Conservation (phyloP, 768 basidiomycete species). For the Mrakia gelida region DNA sequence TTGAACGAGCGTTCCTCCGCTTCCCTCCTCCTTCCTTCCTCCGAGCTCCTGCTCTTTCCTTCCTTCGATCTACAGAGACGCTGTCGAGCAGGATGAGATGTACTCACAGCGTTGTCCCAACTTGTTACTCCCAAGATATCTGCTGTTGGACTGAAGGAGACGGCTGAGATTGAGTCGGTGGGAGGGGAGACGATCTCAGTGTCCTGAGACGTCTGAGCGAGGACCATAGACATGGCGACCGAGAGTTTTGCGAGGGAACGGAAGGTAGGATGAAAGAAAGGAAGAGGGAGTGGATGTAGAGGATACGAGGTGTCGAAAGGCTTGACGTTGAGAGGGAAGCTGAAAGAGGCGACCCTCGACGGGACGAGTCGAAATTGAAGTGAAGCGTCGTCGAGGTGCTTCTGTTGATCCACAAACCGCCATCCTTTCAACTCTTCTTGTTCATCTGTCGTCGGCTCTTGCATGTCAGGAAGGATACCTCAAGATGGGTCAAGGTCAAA, state of each 20-base stretch:
- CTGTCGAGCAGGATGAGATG: background rate
- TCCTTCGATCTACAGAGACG: background rate
- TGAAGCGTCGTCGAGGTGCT: background rate
- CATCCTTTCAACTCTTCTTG: background rate
- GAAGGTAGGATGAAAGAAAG: background rate
- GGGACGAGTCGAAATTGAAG: background rate
- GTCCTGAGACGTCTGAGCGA: slow-evolving; percentile 2
- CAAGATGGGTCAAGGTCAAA: background rate
- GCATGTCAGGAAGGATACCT: background rate
- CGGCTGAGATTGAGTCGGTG: slow-evolving; percentile 75
- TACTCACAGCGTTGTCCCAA: slow-evolving; percentile 85
- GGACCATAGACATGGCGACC: background rate
- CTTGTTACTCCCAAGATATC: slow-evolving; percentile 88
- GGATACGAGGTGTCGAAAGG: background rate
- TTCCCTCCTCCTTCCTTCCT: background rate
- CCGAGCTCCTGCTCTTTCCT: background rate
- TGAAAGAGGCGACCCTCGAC: background rate
- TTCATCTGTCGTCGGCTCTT: too few species aligned
- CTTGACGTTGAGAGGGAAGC: background rate
- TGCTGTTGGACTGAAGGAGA: slow-evolving; percentile 79
- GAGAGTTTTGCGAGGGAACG: background rate
- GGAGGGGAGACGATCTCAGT: slow-evolving; percentile 72
- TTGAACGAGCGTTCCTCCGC: too few species aligned
- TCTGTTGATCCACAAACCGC: background rate
- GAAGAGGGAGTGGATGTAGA: background rate